Evolutionary conservation across 2,329 filamentous ascomycete species (phyloP), one percentile per base, ranked within the genome.

Genomic region (Teratosphaeria nubilosa): DNA sequence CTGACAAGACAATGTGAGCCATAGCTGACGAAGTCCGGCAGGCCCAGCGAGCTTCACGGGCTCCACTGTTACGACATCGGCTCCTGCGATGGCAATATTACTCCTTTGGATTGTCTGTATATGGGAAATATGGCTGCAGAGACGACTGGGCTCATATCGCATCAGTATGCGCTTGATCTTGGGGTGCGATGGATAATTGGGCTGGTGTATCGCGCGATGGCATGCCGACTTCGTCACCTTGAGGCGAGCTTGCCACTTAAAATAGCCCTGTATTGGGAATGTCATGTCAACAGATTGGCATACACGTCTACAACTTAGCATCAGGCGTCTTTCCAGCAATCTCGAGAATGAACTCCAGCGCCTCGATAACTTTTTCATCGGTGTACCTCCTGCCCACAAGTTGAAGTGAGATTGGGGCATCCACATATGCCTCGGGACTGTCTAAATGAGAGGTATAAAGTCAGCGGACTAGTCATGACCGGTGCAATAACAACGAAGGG

Each of bases 361-460:
- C 71, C 30, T 70, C 69, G 7, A 77, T 63, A 10, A 82, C 66
- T 67, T 82, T 81, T 66, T 83, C 81, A 60, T 84, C 82, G 52
- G 81, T 75, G 58, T 78, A 77, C 53, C 77, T 72, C 58, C 80
- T 70, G 0, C 77, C 80, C 6, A 84, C 78, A 24, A 84, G 65
- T 65, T 84, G 81, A 58, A 84, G 64, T 13, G 74, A 74, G 3
- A 84, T 74, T 0, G 81, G 81, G 1, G 77, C 75, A 59, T 77
- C 77, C 16, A 70, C 64, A 60, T 78, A 82, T 41, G 71, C 75
- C 53, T 77, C 74, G 1, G 79, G 73, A 9, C 63, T 56, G 52
- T 63, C 59, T 61, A 34, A 14, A 11, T 11, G 25, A 24, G 5
- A 3, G 20, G 74, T 4, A 30, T 37, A 30, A n/a, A n/a, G 22